Evolutionary conservation across 257 asterid species (phyloP).

Genomic region (Nyctanthes arbortristis): DNA sequence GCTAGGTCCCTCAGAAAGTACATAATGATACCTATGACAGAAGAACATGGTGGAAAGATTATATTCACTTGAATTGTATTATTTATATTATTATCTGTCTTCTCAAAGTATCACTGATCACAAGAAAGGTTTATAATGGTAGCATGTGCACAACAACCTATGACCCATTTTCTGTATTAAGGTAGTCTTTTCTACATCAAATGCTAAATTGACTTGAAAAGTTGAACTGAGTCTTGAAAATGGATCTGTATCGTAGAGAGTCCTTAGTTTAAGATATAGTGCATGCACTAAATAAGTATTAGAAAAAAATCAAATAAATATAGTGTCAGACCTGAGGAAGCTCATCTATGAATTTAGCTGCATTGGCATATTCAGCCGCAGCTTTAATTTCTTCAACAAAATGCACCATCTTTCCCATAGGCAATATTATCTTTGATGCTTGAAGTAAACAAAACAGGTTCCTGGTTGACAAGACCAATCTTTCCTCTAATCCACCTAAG

Average conservation of each 20-base stretch:
- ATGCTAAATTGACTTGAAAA: not conserved
- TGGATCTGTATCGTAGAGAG: not conserved
- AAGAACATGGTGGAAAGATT: no score
- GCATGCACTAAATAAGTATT: not conserved
- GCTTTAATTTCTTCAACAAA: slow-evolving; percentile 37
- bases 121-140: not conserved
- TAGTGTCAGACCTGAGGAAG: slow-evolving; percentile 40
- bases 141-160: not conserved
- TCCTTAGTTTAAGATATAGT: not conserved
- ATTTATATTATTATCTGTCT: no score
- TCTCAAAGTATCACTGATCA: no score
- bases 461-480: slow-evolving; percentile 59
- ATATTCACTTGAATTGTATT: no score
- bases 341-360: slow-evolving; percentile 40
- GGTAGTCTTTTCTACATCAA: not conserved
- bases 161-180: slow-evolving; percentile 12
- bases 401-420: slow-evolving; percentile 42
- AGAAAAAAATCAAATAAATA: slow-evolving; percentile 1
- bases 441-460: slow-evolving; percentile 48
- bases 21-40: not conserved
- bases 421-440: slow-evolving; percentile 47
- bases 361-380: slow-evolving; percentile 44
- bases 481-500: slow-evolving; percentile 56
- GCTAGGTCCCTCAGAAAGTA: not conserved
- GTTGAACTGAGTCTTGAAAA: not conserved